A percentile compares a stretch with the other conserved stretches of the same genome.
Conservation (phyloP, 495 filamentous ascomycete genomes). For the Neurospora sp. region DNA sequence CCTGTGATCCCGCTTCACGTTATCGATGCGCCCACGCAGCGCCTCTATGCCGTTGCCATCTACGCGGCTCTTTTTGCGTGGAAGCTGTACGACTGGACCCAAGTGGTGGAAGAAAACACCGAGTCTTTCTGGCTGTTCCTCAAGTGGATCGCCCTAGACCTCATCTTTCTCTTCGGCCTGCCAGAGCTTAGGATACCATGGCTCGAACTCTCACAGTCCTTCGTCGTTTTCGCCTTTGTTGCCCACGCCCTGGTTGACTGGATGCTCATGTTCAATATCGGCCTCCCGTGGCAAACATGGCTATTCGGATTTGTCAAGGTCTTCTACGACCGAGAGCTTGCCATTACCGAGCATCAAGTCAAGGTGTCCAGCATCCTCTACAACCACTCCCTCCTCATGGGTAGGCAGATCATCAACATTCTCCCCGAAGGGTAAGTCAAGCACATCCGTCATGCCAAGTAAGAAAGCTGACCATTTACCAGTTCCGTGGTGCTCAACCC, state of each 20-base stretch:
- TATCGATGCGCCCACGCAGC: conserved; percentile 79
- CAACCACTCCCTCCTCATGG: conserved; percentile 85
- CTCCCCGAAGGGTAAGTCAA: conserved; percentile 76
- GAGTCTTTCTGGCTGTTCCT: conserved; percentile 78
- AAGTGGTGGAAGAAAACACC: conserved; percentile 60
- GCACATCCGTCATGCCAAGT: background rate
- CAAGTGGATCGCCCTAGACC: conserved; percentile 85
- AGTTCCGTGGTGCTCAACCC: conserved; percentile 85
- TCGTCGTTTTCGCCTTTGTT: conserved; percentile 54
- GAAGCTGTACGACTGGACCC: conserved; percentile 74
- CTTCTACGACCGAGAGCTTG: conserved; percentile 80
- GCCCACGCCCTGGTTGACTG: conserved; percentile 61
- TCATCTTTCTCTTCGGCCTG: conserved; percentile 70
- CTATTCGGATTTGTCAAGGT: conserved; percentile 58
- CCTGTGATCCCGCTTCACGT: conserved; percentile 67
- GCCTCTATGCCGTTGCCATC: conserved; percentile 70
- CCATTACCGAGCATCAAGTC: conserved; percentile 79
- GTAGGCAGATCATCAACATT: conserved; percentile 93
- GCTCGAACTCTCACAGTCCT: conserved; percentile 76
- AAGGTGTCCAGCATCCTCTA: conserved; percentile 77
- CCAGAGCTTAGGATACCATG: conserved; percentile 85
- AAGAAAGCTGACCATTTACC: conserved; percentile 10
- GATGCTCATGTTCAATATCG: conserved; percentile 86
- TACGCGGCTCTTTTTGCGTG: conserved; percentile 65
- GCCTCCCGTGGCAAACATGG: conserved; percentile 57